These are phyloP conservation scores for Cymodocea nodosa DNA, from an alignment of 116 monocot species.

Conservation along the genomic window DNA sequence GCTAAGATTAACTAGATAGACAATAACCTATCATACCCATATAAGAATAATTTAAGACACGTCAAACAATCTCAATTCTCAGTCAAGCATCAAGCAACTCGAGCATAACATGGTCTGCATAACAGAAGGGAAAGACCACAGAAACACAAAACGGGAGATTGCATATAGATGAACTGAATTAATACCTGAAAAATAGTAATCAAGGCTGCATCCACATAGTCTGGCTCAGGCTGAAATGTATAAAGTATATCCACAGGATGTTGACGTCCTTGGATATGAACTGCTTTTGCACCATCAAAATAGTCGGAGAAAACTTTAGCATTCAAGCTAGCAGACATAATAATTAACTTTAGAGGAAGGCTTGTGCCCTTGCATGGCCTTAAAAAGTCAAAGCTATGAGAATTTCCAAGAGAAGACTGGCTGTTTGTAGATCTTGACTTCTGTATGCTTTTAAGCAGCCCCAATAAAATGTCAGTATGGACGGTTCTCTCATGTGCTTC, in stretches of 20 bases:
- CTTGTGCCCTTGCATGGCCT: constrained; percentile 29
- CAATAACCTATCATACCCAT: too few relatives aligned
- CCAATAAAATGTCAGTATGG: constrained; percentile 88
- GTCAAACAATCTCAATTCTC: too few relatives aligned
- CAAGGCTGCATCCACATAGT: constrained; percentile 78
- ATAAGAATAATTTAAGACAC: too few relatives aligned
- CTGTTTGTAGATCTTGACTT: constrained; percentile 25
- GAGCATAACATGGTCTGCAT: neutral
- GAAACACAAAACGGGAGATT: neutral
- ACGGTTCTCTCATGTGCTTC: constrained; percentile 99
- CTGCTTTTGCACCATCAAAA: constrained; percentile 84
- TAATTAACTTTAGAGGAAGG: constrained; percentile 67
- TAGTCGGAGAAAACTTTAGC: constrained; percentile 86
- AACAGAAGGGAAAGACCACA: neutral
- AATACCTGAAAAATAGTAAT: constrained; percentile 86
- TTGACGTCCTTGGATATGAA: constrained; percentile 80
- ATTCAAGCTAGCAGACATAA: constrained; percentile 99
- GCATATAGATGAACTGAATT: neutral
- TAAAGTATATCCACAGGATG: constrained; percentile 81
- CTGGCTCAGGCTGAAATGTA: constrained; percentile 67
- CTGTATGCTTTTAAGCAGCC: constrained; percentile 78
- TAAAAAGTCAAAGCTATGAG: constrained; percentile 9
- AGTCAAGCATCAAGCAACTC: too few relatives aligned
- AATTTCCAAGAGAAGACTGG: constrained; percentile 5
- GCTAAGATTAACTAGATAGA: too few relatives aligned